phyloP scores from a whole-genome alignment of 2,329 filamentous ascomycete genomes.

The Huntiella abstrusa region DNA sequence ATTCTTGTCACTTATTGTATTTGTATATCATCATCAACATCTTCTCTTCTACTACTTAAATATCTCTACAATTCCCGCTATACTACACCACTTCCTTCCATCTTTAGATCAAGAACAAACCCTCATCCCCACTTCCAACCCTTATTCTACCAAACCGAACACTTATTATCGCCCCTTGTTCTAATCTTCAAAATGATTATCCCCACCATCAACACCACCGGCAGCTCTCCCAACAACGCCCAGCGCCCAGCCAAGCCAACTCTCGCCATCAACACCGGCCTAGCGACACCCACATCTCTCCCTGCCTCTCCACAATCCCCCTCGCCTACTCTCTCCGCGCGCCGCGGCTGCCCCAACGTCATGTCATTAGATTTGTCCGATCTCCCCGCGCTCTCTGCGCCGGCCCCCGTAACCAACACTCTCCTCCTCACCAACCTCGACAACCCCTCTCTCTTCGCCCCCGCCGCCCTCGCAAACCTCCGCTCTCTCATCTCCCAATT shows the following conservation, averaged over 20 bases:
- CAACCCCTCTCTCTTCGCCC: constrained; percentile 52
- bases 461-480: constrained; percentile 55
- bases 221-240: background rate
- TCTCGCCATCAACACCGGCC: background rate
- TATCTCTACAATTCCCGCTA: background rate
- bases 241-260: background rate
- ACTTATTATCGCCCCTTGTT: background rate
- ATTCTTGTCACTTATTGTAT: background rate
- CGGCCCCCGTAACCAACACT: constrained; percentile 65
- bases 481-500: constrained; percentile 49
- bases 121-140: background rate
- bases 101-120: background rate
- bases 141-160: background rate
- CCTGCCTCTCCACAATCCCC: background rate
- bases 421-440: constrained; percentile 68
- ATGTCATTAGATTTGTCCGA: constrained; percentile 57
- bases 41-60: background rate
- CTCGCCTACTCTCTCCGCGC: constrained; percentile 2
- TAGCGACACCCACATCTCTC: background rate
- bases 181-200: background rate
- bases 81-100: background rate
- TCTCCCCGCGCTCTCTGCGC: constrained; percentile 48
- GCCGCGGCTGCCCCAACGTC: constrained; percentile 7
- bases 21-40: constrained; percentile 1
- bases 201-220: background rate